phyloP scores from a whole-genome alignment of 768 basidiomycete species.

The Antrodiella citrinella region DNA sequence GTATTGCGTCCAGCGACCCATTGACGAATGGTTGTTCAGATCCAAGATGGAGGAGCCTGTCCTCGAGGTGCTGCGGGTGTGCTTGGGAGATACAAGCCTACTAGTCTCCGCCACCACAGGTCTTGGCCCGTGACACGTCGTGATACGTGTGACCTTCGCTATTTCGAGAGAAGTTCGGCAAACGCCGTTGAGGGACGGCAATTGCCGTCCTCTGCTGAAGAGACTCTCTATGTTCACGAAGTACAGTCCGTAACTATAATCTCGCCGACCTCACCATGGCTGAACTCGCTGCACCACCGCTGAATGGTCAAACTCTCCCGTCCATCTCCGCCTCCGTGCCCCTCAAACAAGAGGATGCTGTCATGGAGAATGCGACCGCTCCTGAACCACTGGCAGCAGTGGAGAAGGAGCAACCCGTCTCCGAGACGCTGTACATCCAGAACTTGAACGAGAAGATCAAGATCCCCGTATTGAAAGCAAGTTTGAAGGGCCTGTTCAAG shows the following conservation, averaged over 20 bases:
- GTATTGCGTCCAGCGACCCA: slow-evolving; percentile 32
- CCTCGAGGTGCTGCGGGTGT: not conserved
- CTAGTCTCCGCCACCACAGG: too few species aligned
- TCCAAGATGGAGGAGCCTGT: not conserved
- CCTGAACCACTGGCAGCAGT: slow-evolving; percentile 21
- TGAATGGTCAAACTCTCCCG: slow-evolving; percentile 22
- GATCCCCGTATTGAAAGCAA: slow-evolving; percentile 81
- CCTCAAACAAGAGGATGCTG: too few species aligned
- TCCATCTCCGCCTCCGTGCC: slow-evolving; percentile 17
- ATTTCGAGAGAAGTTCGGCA: not conserved
- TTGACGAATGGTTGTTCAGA: slow-evolving; percentile 4
- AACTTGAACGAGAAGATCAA: slow-evolving; percentile 95
- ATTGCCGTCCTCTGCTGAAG: not conserved
- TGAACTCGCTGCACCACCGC: slow-evolving; percentile 27
- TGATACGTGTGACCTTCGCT: too few species aligned
- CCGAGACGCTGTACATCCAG: slow-evolving; percentile 92
- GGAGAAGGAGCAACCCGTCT: slow-evolving; percentile 41
- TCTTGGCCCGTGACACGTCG: too few species aligned
- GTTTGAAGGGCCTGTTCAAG: slow-evolving; percentile 84
- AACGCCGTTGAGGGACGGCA: not conserved
- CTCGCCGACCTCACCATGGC: slow-evolving; percentile 31
- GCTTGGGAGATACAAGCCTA: too few species aligned
- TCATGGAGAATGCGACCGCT: too few species aligned
- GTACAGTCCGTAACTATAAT: too few species aligned
- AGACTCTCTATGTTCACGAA: too few species aligned